Base-by-base conservation (phyloP, 768 basidiomycete genomes). In the Podaxis sp. region DNA sequence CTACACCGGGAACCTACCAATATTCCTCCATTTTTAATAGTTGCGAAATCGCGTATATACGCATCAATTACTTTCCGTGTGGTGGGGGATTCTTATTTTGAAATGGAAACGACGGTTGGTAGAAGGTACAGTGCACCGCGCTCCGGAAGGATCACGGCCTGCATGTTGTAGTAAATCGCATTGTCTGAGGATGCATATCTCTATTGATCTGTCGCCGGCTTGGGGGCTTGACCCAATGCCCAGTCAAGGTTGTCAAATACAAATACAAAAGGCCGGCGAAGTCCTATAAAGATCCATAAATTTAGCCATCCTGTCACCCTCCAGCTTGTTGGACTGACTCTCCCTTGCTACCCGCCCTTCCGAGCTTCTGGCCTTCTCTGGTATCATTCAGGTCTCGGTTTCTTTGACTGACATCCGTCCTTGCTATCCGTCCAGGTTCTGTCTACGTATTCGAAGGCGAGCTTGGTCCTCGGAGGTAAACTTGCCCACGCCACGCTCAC, bases 211-310 rank as follows among this genome's bases (percentile, higher is more conserved):
- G 33, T 33, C 33, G 33, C 33, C 33, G 8, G 8, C 33, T 9
- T 33, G 33, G 33, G 33, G 33, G 8, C 33, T 33, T 33, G 33
- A 33, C 33, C 36, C 33, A 61, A 60, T 57, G 49, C 60, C 59
- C 54, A 63, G 61, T 59, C 59, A 59, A 57, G 40, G 42, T 66
- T 64, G 60, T 63, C 61, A 33, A 65, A 72, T 69, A 77, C 61
- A 33, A 65, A 72, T 69, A 77, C 73, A 73, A 77, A 77, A 77
- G 76, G 76, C 76, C 76, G 77, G 72, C 72, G 57, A 70, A 72
- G 72, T 78, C 77, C 72, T 72, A 73, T 74, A 78, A 69, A 71
- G 78, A 78, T 77, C 75, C 75, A 74, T 77, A 68, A 55, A 64
- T 65, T 64, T 53, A 36, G 53, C 58, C 63, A 67, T 65, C 58